These are phyloP conservation scores for Penicillium occitanis DNA, from an alignment of 2,329 filamentous ascomycete genomes.

Conservation along the genomic window DNA sequence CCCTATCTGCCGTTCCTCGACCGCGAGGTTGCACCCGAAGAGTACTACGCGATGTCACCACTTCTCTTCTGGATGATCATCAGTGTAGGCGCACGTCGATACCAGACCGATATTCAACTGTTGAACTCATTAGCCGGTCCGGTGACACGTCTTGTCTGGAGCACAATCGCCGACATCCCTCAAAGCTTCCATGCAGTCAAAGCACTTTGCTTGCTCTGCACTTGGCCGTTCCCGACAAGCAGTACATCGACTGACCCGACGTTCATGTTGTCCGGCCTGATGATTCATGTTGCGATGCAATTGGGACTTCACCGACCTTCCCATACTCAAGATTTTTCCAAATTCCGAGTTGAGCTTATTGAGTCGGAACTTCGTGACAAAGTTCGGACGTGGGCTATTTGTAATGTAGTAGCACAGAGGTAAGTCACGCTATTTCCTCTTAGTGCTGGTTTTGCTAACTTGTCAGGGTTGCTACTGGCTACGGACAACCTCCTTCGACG, in stretches of 20 bases:
- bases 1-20: constrained; percentile 65
- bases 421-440: constrained; percentile 33
- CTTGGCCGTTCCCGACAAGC: constrained; percentile 64
- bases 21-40: constrained; percentile 53
- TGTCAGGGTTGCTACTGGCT: constrained; percentile 62
- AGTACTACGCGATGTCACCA: constrained; percentile 59
- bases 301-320: constrained; percentile 65
- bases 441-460: not conserved
- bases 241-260: constrained; percentile 65
- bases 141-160: constrained; percentile 60
- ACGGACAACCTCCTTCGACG: constrained; percentile 64
- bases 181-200: constrained; percentile 66
- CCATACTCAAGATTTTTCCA: constrained; percentile 59
- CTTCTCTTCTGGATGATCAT: constrained; percentile 69
- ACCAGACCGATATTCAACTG: constrained; percentile 54
- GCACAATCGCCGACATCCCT: constrained; percentile 59
- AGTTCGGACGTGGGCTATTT: constrained; percentile 65
- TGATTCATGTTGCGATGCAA: constrained; percentile 69
- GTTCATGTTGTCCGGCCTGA: constrained; percentile 64
- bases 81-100: constrained; percentile 61
- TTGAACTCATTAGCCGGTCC: constrained; percentile 55
- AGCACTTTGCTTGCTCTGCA: constrained; percentile 62
- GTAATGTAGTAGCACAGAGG: constrained; percentile 68
- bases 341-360: constrained; percentile 54
- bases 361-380: constrained; percentile 65